A percentile compares a stretch with the other conserved stretches of the same genome.
Conservation (phyloP, 345 rosid genomes). For the Eutrema heterophyllum region DNA sequence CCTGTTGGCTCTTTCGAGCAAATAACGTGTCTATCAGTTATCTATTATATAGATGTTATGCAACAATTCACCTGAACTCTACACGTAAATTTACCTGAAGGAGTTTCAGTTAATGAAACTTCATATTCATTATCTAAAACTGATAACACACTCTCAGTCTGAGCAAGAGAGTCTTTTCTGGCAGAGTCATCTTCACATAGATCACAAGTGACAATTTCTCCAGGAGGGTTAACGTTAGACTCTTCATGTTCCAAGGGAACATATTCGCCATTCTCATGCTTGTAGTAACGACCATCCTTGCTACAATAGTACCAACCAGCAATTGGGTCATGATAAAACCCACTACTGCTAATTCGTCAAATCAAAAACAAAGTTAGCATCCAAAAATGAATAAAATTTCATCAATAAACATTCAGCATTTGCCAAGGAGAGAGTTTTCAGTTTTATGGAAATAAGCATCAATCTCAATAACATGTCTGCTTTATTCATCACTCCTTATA, state of each 20-base stretch:
- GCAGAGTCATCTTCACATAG: constrained; percentile 27
- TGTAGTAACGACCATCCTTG: constrained; percentile 74
- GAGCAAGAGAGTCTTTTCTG: constrained; percentile 1
- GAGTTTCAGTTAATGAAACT: constrained; percentile 9
- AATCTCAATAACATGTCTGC: not conserved
- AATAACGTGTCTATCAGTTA: constrained; percentile 6
- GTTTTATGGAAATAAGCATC: not conserved
- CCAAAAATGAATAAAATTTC: constrained; percentile 1
- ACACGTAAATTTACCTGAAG: constrained; percentile 6
- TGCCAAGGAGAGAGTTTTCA: not conserved
- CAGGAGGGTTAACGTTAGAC: constrained; percentile 15
- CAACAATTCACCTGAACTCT: not conserved
- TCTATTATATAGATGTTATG: not conserved
- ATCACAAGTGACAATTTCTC: constrained; percentile 22
- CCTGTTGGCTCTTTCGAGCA: constrained; percentile 38
- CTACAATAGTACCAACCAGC: constrained; percentile 92
- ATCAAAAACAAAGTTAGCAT: not conserved
- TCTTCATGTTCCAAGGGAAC: constrained; percentile 44
- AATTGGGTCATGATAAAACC: constrained; percentile 78
- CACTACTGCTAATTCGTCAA: constrained; percentile 49
- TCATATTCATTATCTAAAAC: constrained; percentile 21
- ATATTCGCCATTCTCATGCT: constrained; percentile 69
- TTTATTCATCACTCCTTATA: not conserved
- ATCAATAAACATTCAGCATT: not conserved
- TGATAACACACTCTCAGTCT: not conserved